Evolutionary conservation across 306 rosid genomes (phyloP), one percentile per base, ranked within the genome.

Genomic region (Cucurbita maxima): DNA sequence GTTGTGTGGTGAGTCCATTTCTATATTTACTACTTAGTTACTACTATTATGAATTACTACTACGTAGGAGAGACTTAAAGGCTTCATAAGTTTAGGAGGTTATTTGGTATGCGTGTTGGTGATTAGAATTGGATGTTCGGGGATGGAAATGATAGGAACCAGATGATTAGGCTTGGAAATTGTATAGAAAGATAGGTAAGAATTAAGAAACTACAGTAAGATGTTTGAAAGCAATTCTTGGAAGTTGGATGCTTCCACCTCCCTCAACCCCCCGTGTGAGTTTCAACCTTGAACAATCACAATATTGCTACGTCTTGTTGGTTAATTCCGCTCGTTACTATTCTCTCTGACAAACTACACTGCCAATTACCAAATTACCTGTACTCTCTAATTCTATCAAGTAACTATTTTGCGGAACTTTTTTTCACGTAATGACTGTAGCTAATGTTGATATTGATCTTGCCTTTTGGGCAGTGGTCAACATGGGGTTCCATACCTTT

Each of bases 1-100:
- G 34, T 92, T 78, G 97, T 89, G n/a, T 89, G 97, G 96, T 89
- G 79, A 80, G 92, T 79, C 25, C 52, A 37, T 13, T 37, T 38
- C 50, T 36, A 2, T 51, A 34, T 4, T 36, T 30, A 25, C 75
- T 48, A 51, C 56, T 12, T 15, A 15, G 14, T 16, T 70, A 10
- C 37, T 55, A 13, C 16, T 34, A 12, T 41, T 1, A 41, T 41
- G 1, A 41, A 9, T 13, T 44, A 1, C 6, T 50, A 22, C 51
- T 11, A 25, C 7, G 22, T 12, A 15, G 25, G 30, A 36, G 51
- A 41, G 71, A n/a, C 51, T 8, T 10, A 63, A 40, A 44, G 36
- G 71, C 52, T 64, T 64, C 71, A 4, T 64, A 18, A 14, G 10
- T 41, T 18, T 64, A 48, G 50, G 71, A 38, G 37, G 53, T 66